Evolutionary conservation across 2,329 filamentous ascomycete genomes (phyloP).

Genomic region (Alternaria ventricosa): DNA sequence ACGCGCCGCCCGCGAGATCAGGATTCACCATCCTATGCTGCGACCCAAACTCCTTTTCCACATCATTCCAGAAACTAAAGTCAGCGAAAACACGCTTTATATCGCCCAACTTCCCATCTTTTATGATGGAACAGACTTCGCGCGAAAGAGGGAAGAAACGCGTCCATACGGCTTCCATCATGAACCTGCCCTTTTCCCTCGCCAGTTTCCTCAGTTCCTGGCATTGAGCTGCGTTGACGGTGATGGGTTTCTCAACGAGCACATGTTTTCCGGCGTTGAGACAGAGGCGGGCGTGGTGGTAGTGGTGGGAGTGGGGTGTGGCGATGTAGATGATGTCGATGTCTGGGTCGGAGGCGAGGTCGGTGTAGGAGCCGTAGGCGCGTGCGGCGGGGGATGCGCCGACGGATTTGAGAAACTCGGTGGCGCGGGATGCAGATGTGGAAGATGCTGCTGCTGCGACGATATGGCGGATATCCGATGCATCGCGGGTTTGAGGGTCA

Average conservation of each 20-base stretch:
- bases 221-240: constrained; percentile 79
- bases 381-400: constrained; percentile 70
- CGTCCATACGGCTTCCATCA: constrained; percentile 78
- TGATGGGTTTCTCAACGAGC: constrained; percentile 89
- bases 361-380: constrained; percentile 80
- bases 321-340: constrained; percentile 89
- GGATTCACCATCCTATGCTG: constrained; percentile 80
- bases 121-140: constrained; percentile 72
- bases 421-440: constrained; percentile 70
- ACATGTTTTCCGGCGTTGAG: constrained; percentile 85
- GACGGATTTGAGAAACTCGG: constrained; percentile 73
- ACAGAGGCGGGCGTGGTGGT: constrained; percentile 86
- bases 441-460: constrained; percentile 85
- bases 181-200: constrained; percentile 65
- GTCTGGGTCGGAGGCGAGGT: constrained; percentile 77
- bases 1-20: constrained; percentile 81
- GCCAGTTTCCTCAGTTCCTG: constrained; percentile 75
- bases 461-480: constrained; percentile 75
- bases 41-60: constrained; percentile 62
- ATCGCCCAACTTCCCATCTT: constrained; percentile 59
- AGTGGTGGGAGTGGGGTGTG: constrained; percentile 91
- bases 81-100: constrained; percentile 66
- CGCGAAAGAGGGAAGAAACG: constrained; percentile 85
- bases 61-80: constrained; percentile 65
- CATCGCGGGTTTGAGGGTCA: constrained; percentile 72